A percentile compares a stretch with the other conserved stretches of the same genome.
Conservation (phyloP, 2,329 filamentous ascomycete genomes). For the Lasiodiplodia hormozganensis region DNA sequence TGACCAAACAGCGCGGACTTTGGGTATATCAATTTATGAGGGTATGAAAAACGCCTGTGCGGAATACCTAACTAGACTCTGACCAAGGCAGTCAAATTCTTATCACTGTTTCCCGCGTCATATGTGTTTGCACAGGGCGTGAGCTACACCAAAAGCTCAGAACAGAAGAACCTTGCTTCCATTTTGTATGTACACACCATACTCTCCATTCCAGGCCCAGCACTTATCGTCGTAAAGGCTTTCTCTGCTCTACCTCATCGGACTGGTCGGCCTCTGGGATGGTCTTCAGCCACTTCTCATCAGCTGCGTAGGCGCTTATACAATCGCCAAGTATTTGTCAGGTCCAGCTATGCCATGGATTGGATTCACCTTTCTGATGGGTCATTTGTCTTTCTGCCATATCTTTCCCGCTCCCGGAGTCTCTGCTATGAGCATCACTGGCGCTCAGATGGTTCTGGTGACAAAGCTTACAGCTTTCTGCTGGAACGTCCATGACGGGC, state of each 20-base stretch:
- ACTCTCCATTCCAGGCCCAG: too few species aligned
- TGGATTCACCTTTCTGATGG: constrained; percentile 91
- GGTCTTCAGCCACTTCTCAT: constrained; percentile 80
- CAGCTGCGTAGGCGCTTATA: constrained; percentile 81
- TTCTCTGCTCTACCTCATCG: constrained; percentile 88
- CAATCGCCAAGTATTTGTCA: constrained; percentile 80
- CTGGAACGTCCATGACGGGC: constrained; percentile 96
- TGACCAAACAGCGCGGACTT: too few species aligned
- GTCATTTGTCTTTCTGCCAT: constrained; percentile 90
- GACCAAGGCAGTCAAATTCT: too few species aligned
- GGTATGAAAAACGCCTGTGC: too few species aligned
- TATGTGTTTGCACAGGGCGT: too few species aligned
- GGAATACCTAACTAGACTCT: too few species aligned
- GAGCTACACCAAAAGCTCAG: too few species aligned
- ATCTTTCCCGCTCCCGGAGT: constrained; percentile 74
- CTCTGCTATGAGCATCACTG: constrained; percentile 77
- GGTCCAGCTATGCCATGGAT: constrained; percentile 98
- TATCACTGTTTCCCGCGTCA: too few species aligned
- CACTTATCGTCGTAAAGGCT: constrained; percentile 56
- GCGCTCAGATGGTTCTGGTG: constrained; percentile 95
- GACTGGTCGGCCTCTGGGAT: constrained; percentile 89
- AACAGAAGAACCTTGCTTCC: too few species aligned
- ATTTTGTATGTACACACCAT: too few species aligned
- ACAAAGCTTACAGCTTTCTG: constrained; percentile 98
- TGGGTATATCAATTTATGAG: too few species aligned